Conservation (phyloP, 2,329 filamentous ascomycete genomes). For the Pseudopyricularia javanii region DNA sequence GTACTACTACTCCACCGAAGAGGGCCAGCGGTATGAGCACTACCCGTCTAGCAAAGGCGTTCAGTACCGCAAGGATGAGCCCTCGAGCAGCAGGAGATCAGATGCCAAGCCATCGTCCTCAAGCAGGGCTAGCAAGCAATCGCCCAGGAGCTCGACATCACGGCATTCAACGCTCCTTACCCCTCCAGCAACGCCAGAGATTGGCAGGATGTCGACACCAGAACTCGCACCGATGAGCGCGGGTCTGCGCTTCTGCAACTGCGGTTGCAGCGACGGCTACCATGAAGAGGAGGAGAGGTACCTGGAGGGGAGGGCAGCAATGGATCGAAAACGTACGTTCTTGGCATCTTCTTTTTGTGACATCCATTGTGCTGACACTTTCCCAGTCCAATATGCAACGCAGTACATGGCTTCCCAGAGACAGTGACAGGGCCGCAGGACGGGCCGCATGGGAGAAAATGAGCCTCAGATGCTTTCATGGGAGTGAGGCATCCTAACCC, state of each 20-base stretch:
- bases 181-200: conserved; percentile 1
- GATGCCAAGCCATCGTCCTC: background rate
- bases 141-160: background rate
- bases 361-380: background rate
- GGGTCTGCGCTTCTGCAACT: conserved; percentile 3
- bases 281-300: conserved; percentile 2
- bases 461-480: background rate
- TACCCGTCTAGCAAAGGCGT: background rate
- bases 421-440: background rate
- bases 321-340: conserved; percentile 2
- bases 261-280: background rate
- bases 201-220: background rate
- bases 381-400: background rate
- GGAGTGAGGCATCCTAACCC: background rate
- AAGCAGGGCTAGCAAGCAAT: background rate
- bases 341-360: background rate
- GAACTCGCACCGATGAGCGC: conserved; percentile 2
- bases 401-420: background rate
- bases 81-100: conserved; percentile 1
- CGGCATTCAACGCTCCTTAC: background rate
- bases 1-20: background rate
- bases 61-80: background rate
- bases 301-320: background rate
- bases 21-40: background rate
- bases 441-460: background rate